A percentile compares a stretch with the other conserved stretches of the same genome.
Conservation (phyloP, 2,329 filamentous ascomycete species). For the Neophaeococcomyces aloes region DNA sequence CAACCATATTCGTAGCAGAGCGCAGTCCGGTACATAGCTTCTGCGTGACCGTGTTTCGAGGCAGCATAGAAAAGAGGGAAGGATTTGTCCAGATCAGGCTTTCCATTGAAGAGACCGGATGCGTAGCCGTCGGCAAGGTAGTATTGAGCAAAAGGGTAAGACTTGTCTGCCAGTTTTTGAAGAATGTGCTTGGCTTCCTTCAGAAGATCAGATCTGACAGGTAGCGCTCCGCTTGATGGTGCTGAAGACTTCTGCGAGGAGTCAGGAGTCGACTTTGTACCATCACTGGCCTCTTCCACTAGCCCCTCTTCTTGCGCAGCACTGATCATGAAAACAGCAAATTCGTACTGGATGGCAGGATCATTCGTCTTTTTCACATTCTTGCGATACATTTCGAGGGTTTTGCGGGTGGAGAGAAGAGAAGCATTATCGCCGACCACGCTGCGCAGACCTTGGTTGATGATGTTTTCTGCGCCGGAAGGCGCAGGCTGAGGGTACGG, state of each 20-base stretch:
- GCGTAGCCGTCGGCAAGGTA: conserved; percentile 91
- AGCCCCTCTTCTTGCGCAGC: conserved; percentile 69
- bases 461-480: conserved; percentile 49
- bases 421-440: conserved; percentile 83
- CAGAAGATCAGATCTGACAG: conserved; percentile 55
- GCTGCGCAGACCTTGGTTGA: conserved; percentile 69
- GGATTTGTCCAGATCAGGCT: conserved; percentile 79
- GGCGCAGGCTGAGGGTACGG: conserved; percentile 73
- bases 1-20: conserved; percentile 97
- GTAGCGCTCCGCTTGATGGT: background rate
- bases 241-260: conserved; percentile 40
- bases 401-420: conserved; percentile 81
- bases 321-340: conserved; percentile 87
- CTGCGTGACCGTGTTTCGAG: conserved; percentile 92
- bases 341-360: conserved; percentile 83
- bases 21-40: conserved; percentile 85
- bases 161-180: conserved; percentile 71
- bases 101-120: conserved; percentile 89
- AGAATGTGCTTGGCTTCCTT: conserved; percentile 83
- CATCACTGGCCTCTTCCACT: conserved; percentile 26
- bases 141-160: conserved; percentile 95
- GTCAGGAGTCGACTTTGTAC: conserved; percentile 19
- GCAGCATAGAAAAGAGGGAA: conserved; percentile 89
- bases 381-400: conserved; percentile 90
- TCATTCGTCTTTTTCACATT: conserved; percentile 98